phyloP scores from a whole-genome alignment of 768 basidiomycete species.

The Obba rivulosa region DNA sequence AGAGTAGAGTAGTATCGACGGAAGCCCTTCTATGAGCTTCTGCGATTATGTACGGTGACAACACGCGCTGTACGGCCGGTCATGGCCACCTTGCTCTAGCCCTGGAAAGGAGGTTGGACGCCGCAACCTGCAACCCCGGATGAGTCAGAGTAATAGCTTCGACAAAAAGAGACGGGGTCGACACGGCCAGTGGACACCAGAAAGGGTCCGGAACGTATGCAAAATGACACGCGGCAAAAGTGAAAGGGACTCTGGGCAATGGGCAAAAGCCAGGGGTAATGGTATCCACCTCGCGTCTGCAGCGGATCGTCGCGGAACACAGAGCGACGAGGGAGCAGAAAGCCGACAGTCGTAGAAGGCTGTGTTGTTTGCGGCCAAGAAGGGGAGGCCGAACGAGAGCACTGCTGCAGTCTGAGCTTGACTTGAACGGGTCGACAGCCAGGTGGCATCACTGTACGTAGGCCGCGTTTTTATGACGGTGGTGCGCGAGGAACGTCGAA shows the following conservation, averaged over 20 bases:
- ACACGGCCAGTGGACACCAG: too few relatives aligned
- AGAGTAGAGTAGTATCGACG: constrained; percentile 29
- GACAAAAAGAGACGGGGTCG: too few relatives aligned
- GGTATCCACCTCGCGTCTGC: background rate
- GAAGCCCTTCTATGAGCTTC: constrained; percentile 13
- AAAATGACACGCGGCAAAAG: background rate
- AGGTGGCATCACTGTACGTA: too few relatives aligned
- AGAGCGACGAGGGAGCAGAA: background rate
- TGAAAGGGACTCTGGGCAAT: background rate
- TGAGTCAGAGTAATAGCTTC: too few relatives aligned
- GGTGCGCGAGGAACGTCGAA: too few relatives aligned
- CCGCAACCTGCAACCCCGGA: too few relatives aligned
- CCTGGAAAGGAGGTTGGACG: too few relatives aligned
- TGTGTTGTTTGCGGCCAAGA: background rate
- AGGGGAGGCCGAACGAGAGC: background rate
- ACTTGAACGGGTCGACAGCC: too few relatives aligned
- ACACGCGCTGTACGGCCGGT: too few relatives aligned
- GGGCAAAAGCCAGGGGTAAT: background rate
- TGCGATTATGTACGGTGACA: constrained; percentile 8
- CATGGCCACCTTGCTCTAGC: too few relatives aligned
- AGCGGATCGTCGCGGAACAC: background rate
- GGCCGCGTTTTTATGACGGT: too few relatives aligned
- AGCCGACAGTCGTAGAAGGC: background rate
- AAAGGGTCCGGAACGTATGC: background rate
- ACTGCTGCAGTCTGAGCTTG: too few relatives aligned